A percentile compares a stretch with the other conserved stretches of the same genome.
These are phyloP conservation scores for Hypoxylon rickii DNA, from an alignment of 495 filamentous ascomycete genomes.

Conservation along the genomic window DNA sequence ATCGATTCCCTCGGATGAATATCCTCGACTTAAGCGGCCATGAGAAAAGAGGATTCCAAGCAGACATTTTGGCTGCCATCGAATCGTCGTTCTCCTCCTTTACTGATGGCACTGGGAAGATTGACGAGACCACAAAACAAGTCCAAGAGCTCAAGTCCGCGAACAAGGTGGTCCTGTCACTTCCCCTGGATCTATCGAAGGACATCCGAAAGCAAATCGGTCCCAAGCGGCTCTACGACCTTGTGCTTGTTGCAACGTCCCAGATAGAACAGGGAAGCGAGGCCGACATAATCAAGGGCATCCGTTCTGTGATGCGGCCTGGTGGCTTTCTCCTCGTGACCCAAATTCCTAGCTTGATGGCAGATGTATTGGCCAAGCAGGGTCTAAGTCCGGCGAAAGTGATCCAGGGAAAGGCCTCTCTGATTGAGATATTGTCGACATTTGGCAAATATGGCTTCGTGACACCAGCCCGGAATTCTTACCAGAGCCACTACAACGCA, in stretches of 20 bases:
- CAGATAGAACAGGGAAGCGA: constrained; percentile 29
- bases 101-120: constrained; percentile 24
- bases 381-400: neutral
- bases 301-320: constrained; percentile 43
- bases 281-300: constrained; percentile 13
- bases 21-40: constrained; percentile 44
- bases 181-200: constrained; percentile 34
- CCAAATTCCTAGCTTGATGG: constrained; percentile 19
- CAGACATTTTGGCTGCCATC: constrained; percentile 40
- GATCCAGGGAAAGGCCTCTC: too few relatives aligned
- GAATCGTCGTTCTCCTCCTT: constrained; percentile 41
- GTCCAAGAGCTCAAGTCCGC: neutral
- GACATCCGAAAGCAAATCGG: constrained; percentile 21
- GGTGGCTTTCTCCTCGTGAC: constrained; percentile 50
- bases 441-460: constrained; percentile 42
- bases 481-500: constrained; percentile 38
- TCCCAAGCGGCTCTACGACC: constrained; percentile 33
- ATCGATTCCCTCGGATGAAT: constrained; percentile 50
- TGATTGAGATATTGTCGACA: too few relatives aligned
- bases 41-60: constrained; percentile 34
- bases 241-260: constrained; percentile 44
- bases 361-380: constrained; percentile 27
- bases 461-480: constrained; percentile 25
- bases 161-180: constrained; percentile 27
- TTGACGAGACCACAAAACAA: constrained; percentile 24